Conservation (phyloP, 1,139 yeast genomes). For the Candida sojae region DNA sequence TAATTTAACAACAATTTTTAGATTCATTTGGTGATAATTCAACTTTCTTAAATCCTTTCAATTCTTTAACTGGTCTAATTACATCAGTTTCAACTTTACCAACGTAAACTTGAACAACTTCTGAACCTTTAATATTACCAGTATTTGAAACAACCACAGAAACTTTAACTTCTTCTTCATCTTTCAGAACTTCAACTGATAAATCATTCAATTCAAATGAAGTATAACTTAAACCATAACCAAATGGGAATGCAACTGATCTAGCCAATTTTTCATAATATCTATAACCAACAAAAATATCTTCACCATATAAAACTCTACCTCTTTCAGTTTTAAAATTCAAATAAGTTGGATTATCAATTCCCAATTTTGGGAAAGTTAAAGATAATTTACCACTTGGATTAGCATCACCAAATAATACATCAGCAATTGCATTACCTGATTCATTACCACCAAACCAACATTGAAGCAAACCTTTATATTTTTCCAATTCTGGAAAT, state of each 20-base stretch:
- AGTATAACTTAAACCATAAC: slow-evolving; percentile 62
- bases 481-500: slow-evolving; percentile 47
- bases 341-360: slow-evolving; percentile 48
- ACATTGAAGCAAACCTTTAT: slow-evolving; percentile 51
- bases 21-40: slow-evolving; percentile 38
- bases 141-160: slow-evolving; percentile 41
- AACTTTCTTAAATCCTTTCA: slow-evolving; percentile 56
- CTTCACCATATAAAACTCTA: slow-evolving; percentile 55
- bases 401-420: slow-evolving; percentile 25
- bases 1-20: slow-evolving; percentile 33
- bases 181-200: slow-evolving; percentile 16
- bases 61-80: slow-evolving; percentile 55
- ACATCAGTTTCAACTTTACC: slow-evolving; percentile 38
- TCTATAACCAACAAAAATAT: slow-evolving; percentile 61
- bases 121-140: slow-evolving; percentile 43
- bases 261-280: slow-evolving; percentile 53
- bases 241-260: slow-evolving; percentile 58
- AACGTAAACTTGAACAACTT: slow-evolving; percentile 49
- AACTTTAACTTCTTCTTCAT: slow-evolving; percentile 14
- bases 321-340: slow-evolving; percentile 42
- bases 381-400: slow-evolving; percentile 33
- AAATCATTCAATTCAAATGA: slow-evolving; percentile 30
- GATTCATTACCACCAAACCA: slow-evolving; percentile 40
- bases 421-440: slow-evolving; percentile 27
- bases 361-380: slow-evolving; percentile 47